These are phyloP conservation scores for Carex kokanica DNA, from an alignment of 176 grass and related monocot genomes.

Conservation along the genomic window DNA sequence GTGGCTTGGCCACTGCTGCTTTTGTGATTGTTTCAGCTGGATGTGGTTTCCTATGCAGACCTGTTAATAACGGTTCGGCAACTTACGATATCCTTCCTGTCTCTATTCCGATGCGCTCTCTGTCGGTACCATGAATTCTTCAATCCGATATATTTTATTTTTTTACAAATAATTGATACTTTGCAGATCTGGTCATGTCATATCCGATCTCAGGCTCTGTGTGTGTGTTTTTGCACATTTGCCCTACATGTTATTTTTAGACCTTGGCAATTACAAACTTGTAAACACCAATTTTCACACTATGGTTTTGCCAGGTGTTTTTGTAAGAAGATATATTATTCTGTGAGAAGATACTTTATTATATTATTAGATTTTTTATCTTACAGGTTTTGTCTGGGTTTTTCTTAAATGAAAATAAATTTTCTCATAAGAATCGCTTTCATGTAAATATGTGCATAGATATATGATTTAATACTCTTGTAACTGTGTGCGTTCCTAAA, in stretches of 20 bases:
- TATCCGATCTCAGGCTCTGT: neutral
- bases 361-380: neutral
- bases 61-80: neutral
- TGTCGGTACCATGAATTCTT: neutral
- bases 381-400: neutral
- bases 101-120: neutral
- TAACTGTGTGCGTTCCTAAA: no score
- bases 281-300: neutral
- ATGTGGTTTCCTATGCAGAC: neutral
- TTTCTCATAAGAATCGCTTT: no score
- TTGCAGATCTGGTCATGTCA: neutral
- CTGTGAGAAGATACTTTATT: neutral
- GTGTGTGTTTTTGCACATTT: no score
- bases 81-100: slow-evolving; percentile 15
- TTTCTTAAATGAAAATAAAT: neutral
- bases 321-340: neutral
- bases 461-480: no score
- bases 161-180: neutral
- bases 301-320: neutral
- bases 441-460: no score
- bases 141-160: neutral
- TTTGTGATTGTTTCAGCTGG: neutral
- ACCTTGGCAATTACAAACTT: neutral
- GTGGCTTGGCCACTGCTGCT: neutral
- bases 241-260: neutral